Evolutionary conservation across 768 basidiomycete species (phyloP), one percentile per base, ranked within the genome.

Genomic region (Mycena latifolia): DNA sequence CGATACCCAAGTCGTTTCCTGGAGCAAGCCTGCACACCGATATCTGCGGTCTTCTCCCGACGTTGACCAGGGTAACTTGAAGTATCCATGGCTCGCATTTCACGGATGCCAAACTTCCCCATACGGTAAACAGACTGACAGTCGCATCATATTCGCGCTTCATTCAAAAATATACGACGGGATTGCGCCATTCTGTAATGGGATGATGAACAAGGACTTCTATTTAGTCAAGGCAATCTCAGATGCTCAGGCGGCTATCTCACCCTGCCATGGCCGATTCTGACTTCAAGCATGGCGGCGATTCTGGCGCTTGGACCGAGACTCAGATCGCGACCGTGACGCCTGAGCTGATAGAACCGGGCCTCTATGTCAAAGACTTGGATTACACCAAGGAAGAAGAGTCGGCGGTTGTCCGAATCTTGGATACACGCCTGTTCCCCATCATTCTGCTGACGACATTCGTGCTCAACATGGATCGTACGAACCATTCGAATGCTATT

Each of bases 401-500:
- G 68, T 57, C 70, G 9, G 61, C 67, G 35, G 78, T 81, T 45
- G 55, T 76, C 24, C 72, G 75, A n/a, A 73, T 71, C 14, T 62
- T 76, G 12, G 75, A 76, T 47, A 76, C 69, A 1, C 63, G 73
- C 35, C 55, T 76, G 10, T 80, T 81, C 48, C 70, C 72, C 8
- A 72, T 75, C 69, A 77, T 81, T 29, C 73, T 81, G 25, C 47
- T 74, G 37, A 75, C 74, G 29, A 73, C 73, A 1, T 75, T 76
- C 35, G 75, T 75, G 20, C 65, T 76, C 51, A 82, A 81, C 67
- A 81, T 82, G 80, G 81, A 82, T 47, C 74, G 81, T 7, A 82
- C 81, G 17, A 82, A 82, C 66, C 74, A 76, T 63, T 79, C 79
- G 10, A 82, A 82, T 55, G 81, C 81, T 2, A 78, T 81, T 33